Evolutionary conservation across 306 rosid genomes (phyloP).

Genomic region (Glycine soja): DNA sequence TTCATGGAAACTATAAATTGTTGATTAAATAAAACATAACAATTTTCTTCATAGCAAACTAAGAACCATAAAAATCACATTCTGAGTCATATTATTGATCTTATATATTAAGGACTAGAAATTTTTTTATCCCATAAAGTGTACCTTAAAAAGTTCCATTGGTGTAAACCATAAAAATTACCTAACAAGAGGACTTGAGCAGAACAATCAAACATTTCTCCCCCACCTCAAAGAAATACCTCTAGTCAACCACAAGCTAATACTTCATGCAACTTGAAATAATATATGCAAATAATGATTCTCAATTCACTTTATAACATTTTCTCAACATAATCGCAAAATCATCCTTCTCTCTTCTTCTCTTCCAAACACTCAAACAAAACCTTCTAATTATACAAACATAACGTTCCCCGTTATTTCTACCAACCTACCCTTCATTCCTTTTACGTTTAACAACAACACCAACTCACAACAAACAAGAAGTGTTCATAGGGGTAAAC

Average conservation of each 20-base stretch:
- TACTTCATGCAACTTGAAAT: conserved; percentile 12
- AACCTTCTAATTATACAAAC: background rate
- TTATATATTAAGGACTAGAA: conserved; percentile 3
- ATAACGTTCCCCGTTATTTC: background rate
- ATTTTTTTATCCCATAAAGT: conserved; percentile 28
- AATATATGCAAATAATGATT: conserved; percentile 2
- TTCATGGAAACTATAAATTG: conserved; percentile 1
- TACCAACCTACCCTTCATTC: conserved; percentile 6
- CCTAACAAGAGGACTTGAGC: conserved; percentile 56
- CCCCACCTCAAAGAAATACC: conserved; percentile 15
- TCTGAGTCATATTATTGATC: conserved; percentile 14
- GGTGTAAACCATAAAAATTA: conserved; percentile 81
- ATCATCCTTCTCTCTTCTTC: background rate
- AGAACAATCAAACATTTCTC: background rate
- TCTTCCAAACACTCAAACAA: background rate
- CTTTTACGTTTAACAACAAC: background rate
- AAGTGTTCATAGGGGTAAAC: background rate
- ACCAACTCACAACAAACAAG: background rate
- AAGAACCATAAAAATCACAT: conserved; percentile 14
- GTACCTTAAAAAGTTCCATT: conserved; percentile 90
- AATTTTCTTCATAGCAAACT: conserved; percentile 5
- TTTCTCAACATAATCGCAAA: background rate
- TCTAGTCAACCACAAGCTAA: background rate
- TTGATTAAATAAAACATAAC: background rate
- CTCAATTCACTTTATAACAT: background rate